These are phyloP conservation scores for Penicillium macrosclerotiorum DNA, from an alignment of 495 filamentous ascomycete species.

Conservation along the genomic window DNA sequence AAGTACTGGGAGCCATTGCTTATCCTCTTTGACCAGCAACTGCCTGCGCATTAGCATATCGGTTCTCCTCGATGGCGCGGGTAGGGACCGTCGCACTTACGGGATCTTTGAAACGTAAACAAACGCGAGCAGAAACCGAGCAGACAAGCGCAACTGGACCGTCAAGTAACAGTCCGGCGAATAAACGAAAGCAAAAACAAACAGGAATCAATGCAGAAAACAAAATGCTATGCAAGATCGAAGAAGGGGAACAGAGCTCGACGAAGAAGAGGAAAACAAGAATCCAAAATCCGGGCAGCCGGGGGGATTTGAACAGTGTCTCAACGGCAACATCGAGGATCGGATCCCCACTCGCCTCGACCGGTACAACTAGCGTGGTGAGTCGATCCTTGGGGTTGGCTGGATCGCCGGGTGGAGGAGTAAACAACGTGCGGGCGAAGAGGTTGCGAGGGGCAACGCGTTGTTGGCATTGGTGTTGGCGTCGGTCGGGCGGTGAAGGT, in stretches of 20 bases:
- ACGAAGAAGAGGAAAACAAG: constrained; percentile 21
- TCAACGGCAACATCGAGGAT: constrained; percentile 32
- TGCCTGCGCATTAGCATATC: constrained; percentile 14
- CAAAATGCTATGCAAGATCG: constrained; percentile 21
- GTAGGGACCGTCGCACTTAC: constrained; percentile 24
- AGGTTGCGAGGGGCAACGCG: constrained; percentile 45
- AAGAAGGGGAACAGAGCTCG: constrained; percentile 6
- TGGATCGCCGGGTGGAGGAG: constrained; percentile 23
- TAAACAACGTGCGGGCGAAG: constrained; percentile 39
- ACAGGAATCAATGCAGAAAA: constrained; percentile 20
- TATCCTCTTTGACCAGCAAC: constrained; percentile 37
- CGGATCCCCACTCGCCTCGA: constrained; percentile 22
- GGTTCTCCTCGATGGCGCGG: constrained; percentile 9
- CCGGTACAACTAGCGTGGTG: constrained; percentile 20
- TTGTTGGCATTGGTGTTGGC: too few species aligned
- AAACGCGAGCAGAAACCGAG: constrained; percentile 7
- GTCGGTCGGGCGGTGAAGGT: constrained; percentile 24
- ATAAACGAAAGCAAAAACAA: constrained; percentile 16
- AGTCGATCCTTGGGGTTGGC: constrained; percentile 30
- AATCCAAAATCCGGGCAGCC: constrained; percentile 21
- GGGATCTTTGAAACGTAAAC: constrained; percentile 18
- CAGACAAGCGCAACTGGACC: constrained; percentile 6
- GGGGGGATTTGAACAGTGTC: constrained; percentile 33
- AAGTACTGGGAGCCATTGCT: constrained; percentile 37
- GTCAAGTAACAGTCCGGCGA: not conserved